A percentile compares a stretch with the other conserved stretches of the same genome.
Conservation (phyloP, 177 flowering plant genomes). For the Vitis hybrid region DNA sequence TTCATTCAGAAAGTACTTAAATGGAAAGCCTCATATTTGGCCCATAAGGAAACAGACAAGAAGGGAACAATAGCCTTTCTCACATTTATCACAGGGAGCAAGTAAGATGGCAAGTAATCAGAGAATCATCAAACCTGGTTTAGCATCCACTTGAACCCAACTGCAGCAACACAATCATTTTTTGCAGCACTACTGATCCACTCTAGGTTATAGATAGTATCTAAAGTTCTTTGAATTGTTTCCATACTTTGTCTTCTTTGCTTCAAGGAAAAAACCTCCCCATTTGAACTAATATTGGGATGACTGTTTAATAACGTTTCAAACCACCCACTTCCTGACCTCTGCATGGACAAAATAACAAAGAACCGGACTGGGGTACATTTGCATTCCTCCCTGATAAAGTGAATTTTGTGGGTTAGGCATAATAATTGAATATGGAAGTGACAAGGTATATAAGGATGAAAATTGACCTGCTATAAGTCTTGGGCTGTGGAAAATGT, state of each 20-base stretch:
- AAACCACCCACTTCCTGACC: slow-evolving; percentile 5
- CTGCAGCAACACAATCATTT: slow-evolving; percentile 3
- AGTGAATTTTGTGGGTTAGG: neutral
- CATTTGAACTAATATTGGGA: slow-evolving; percentile 4
- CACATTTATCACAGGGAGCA: neutral
- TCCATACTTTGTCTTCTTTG: neutral
- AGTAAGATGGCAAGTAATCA: neutral
- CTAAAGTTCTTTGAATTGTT: neutral
- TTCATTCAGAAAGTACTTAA: too few relatives aligned
- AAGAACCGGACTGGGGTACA: slow-evolving; percentile 2
- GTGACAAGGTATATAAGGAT: neutral
- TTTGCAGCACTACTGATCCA: slow-evolving; percentile 6
- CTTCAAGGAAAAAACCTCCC: slow-evolving; percentile 1
- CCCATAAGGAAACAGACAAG: neutral
- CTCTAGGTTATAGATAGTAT: slow-evolving; percentile 2
- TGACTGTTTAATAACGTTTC: slow-evolving; percentile 4
- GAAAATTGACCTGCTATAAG: neutral
- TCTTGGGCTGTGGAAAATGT: neutral
- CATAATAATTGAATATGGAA: neutral
- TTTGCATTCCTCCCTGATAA: slow-evolving; percentile 1
- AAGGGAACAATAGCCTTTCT: neutral
- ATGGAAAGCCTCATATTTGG: neutral
- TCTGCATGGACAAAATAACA: slow-evolving; percentile 2
- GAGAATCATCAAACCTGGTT: neutral
- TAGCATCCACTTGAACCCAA: slow-evolving; percentile 6